Evolutionary conservation across 2,329 filamentous ascomycete genomes (phyloP), one percentile per base, ranked within the genome.

Genomic region (Aspergillus eucalypticola): DNA sequence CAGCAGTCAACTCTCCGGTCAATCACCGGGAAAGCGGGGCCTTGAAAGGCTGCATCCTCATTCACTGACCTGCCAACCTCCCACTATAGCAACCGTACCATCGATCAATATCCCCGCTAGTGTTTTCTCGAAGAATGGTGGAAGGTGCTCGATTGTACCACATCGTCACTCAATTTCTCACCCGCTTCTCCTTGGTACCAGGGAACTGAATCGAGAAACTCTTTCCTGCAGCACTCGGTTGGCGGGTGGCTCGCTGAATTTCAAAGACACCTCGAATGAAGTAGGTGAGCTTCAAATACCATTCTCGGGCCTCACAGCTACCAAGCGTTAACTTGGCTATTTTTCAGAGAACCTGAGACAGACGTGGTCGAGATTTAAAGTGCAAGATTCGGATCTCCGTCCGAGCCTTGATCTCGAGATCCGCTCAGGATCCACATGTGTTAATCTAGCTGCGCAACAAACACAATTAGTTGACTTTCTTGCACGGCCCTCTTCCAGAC

Each of bases 341-440:
- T 35, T 46, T 46, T 15, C 35, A 55, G 53, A 46, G n/a, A 35
- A 55, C 3, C 13, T 46, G 53, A 55, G 25, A 32, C 53, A 41
- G 21, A 27, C 39, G n/a, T 32, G 27, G 27, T 29, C 25, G 5
- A n/a, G 10, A 15, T 4, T 23, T 10, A 27, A 21, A 13, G 25
- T n/a, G 29, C n/a, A 29, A 25, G 23, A 17, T 11, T 8, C 19
- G 10, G 41, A 19, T 35, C 53, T 42, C 21, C 23, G 38, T 27
- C 13, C 52, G 39, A 54, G 8, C 21, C 41, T 42, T 6, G 11
- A 55, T 29, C 25, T 23, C 5, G 19, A 46, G 39, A 46, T 46
- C 25, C 39, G 27, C 2, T 11, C 32, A 11, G 15, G 39, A 13
- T 29, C 52, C 13, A 42, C 41, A 42, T 21, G 15, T 29, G 42